Evolutionary conservation across 805 yeast species (phyloP), one percentile per base, ranked within the genome.

Genomic region (Starmerella stigmatis): DNA sequence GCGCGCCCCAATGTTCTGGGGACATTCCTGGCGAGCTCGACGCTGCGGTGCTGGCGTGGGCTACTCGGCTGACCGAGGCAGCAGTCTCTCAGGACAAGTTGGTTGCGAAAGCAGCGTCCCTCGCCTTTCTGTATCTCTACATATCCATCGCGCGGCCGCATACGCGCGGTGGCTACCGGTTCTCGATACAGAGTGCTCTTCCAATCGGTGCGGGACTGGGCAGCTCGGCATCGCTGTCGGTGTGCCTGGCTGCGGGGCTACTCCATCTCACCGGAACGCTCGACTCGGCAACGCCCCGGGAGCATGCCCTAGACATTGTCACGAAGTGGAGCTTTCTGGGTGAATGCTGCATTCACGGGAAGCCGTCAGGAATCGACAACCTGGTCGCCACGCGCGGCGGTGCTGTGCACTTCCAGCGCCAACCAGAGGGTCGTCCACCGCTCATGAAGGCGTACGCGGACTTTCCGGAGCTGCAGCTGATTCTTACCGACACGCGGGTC

Each of bases 171-270:
- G 73, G 73, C 45, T 61, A 85, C 25, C 70, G 69, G 27, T 85
- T 81, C 61, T 70, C 78, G 3, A 77, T 84, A 13, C 74, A 88
- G 47, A 84, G 95, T 1, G 79, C 94, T 1, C 67, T 88, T 41
- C 98, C 98, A 1, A 81, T 89, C 40, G 96, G 98, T 31, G 96
- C 98, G 0, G 98, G 98, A 0, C 70, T 92, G 39, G 98, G 98
- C 0, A 84, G 95, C 1, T 83, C 94, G 36, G 97, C 97, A 0
- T 78, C 95, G 2, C 74, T 85, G 15, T 76, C 94, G 1, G 97
- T 92, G 3, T 79, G 92, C 57, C 60, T 92, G 29, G 74, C 94
- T 0, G 68, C 89, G 13, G 94, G 92, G 0, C 67, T 89, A 59
- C 64, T 75, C 27, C 43, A 41, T 13, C 59, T 80, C 19, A 82